These are phyloP conservation scores for Taphrina wiesneri DNA, from an alignment of 1,139 yeast species.

Conservation along the genomic window DNA sequence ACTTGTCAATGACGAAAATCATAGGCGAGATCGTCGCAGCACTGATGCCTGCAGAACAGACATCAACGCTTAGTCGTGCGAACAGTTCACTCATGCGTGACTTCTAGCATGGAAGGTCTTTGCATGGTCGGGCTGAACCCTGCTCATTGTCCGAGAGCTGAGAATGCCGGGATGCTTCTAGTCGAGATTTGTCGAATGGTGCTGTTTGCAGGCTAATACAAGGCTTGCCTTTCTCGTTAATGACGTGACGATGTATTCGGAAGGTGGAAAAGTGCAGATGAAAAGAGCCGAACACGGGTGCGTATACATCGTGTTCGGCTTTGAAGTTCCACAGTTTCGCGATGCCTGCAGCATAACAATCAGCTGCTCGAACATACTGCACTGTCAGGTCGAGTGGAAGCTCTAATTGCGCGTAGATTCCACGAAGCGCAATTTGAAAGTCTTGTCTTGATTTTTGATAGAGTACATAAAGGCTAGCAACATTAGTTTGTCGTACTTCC, in stretches of 20 bases:
- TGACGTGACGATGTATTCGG: too few relatives aligned
- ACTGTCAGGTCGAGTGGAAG: neutral
- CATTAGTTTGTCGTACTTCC: too few relatives aligned
- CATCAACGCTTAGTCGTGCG: slow-evolving; percentile 28
- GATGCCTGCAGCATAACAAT: neutral
- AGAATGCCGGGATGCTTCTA: neutral
- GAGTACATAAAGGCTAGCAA: slow-evolving; percentile 20
- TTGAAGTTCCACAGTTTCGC: neutral
- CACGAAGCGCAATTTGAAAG: slow-evolving; percentile 29
- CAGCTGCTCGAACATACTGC: too few relatives aligned
- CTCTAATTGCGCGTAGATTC: slow-evolving; percentile 8
- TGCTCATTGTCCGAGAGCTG: neutral
- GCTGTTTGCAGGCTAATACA: too few relatives aligned
- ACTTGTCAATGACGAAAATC: slow-evolving; percentile 32
- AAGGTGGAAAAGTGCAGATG: neutral
- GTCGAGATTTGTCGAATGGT: neutral
- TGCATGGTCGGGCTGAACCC: neutral
- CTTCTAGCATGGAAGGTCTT: neutral
- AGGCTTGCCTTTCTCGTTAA: too few relatives aligned
- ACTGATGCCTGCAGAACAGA: slow-evolving; percentile 30
- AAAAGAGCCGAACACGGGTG: neutral
- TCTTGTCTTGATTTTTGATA: slow-evolving; percentile 26
- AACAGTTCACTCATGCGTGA: slow-evolving; percentile 1
- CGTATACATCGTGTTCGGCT: neutral
- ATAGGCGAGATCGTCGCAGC: slow-evolving; percentile 33